Percentiles rank a stretch among this genome's conserved stretches.
These are phyloP conservation scores for Tetrahymena malaccensis DNA, from an alignment of 73 alveolate species.

Conservation along the genomic window DNA sequence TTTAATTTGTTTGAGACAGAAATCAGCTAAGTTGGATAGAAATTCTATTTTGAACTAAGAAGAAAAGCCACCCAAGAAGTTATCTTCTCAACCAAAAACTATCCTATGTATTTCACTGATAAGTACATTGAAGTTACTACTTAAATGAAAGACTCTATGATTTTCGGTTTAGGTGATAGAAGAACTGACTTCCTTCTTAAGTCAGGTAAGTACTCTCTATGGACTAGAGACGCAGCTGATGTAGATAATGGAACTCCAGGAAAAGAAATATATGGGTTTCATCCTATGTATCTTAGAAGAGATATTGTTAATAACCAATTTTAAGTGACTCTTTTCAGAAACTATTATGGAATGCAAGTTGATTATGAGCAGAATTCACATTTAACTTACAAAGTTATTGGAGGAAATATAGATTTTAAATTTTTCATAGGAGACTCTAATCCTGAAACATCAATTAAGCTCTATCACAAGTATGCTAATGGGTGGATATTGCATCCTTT, in stretches of 20 bases:
- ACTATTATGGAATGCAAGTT: conserved; percentile 10
- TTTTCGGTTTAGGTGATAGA: conserved; percentile 32
- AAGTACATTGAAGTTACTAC: background rate
- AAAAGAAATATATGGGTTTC: conserved; percentile 6
- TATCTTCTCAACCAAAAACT: background rate
- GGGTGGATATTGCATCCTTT: conserved; percentile 65
- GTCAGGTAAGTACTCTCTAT: conserved; percentile 12
- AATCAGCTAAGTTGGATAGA: background rate
- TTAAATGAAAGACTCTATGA: background rate
- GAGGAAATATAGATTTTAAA: conserved; percentile 30
- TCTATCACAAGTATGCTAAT: conserved; percentile 37
- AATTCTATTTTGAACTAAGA: background rate
- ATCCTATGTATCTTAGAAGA: conserved; percentile 11
- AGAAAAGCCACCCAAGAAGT: background rate
- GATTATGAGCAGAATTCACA: conserved; percentile 1
- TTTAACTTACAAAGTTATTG: conserved; percentile 17
- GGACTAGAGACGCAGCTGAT: conserved; percentile 8
- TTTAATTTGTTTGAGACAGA: background rate
- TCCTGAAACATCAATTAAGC: conserved; percentile 4
- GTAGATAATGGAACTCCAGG: conserved; percentile 12
- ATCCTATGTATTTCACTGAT: background rate
- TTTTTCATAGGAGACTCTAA: conserved; percentile 14
- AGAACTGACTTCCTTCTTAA: background rate
- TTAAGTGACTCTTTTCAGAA: background rate
- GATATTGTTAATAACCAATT: background rate